Conservation (phyloP, 2,329 filamentous ascomycete species). For the Calonectria fujianensis region DNA sequence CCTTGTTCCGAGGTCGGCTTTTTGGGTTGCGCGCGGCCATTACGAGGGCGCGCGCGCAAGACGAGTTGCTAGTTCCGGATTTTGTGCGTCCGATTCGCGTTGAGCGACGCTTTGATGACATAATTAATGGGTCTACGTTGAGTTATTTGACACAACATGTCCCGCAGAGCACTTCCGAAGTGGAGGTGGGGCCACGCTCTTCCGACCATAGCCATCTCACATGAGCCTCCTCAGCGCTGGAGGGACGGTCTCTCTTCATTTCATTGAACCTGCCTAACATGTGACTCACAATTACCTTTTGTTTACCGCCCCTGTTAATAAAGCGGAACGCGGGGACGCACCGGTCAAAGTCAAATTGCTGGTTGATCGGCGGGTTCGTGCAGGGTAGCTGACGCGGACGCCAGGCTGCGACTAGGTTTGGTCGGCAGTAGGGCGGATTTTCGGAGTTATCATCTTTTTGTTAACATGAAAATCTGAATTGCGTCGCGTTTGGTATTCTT, state of each 20-base stretch:
- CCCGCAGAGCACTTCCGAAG: background rate
- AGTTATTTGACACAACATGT: background rate
- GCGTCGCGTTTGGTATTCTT: rapidly evolving
- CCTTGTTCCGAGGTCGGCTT: slow-evolving; percentile 31
- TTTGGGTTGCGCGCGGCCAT: slow-evolving; percentile 21
- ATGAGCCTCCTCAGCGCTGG: background rate
- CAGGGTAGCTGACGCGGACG: slow-evolving; percentile 23
- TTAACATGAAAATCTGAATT: background rate
- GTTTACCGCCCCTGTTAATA: background rate
- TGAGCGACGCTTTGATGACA: background rate
- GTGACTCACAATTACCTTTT: background rate
- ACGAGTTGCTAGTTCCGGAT: background rate
- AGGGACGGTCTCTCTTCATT: too few species aligned
- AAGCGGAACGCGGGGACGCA: background rate
- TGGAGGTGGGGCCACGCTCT: background rate
- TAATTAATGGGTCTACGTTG: background rate
- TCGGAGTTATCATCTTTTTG: background rate
- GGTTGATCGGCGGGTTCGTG: background rate
- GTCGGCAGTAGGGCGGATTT: slow-evolving; percentile 12
- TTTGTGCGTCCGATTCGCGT: slow-evolving; percentile 4
- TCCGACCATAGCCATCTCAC: background rate
- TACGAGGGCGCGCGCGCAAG: slow-evolving; percentile 2
- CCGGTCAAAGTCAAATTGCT: background rate
- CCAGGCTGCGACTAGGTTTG: background rate
- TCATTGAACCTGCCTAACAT: too few species aligned